phyloP scores from a whole-genome alignment of 352 stramenopile genomes.

The Pythium vanterpoolii region DNA sequence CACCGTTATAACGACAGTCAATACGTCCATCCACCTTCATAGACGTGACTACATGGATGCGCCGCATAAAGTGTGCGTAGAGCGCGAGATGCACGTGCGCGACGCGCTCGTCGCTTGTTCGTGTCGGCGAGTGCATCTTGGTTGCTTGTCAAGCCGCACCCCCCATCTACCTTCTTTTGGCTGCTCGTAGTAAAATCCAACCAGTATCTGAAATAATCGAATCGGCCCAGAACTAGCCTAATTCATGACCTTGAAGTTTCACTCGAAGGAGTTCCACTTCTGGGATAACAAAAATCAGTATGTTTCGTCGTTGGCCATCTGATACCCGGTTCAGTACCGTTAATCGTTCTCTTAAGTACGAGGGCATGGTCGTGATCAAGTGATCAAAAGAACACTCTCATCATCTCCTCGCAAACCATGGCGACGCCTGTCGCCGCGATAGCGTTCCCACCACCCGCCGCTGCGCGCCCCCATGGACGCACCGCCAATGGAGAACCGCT shows the following conservation, averaged over 20 bases:
- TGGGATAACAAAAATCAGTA: background rate
- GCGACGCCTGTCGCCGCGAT: too few species aligned
- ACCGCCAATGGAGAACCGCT: background rate
- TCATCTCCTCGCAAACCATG: background rate
- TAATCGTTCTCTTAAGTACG: background rate
- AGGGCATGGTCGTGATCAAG: background rate
- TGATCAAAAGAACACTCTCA: background rate
- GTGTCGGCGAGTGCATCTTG: background rate
- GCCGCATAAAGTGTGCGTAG: conserved; percentile 43
- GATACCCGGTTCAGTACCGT: background rate
- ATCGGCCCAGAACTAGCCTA: background rate
- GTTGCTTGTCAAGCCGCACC: background rate
- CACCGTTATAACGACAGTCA: background rate
- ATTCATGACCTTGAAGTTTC: background rate
- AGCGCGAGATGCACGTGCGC: conserved; percentile 65
- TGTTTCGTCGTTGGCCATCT: background rate
- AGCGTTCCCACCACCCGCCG: background rate
- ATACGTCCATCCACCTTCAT: conserved; percentile 28
- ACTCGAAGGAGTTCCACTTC: too few species aligned
- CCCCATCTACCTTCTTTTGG: background rate
- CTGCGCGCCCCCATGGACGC: background rate
- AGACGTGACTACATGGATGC: conserved; percentile 36
- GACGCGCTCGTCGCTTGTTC: conserved; percentile 6
- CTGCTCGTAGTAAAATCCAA: background rate
- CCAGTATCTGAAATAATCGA: background rate